Conservation (phyloP, 2,329 filamentous ascomycete species). For the Paradendryphiella salina region DNA sequence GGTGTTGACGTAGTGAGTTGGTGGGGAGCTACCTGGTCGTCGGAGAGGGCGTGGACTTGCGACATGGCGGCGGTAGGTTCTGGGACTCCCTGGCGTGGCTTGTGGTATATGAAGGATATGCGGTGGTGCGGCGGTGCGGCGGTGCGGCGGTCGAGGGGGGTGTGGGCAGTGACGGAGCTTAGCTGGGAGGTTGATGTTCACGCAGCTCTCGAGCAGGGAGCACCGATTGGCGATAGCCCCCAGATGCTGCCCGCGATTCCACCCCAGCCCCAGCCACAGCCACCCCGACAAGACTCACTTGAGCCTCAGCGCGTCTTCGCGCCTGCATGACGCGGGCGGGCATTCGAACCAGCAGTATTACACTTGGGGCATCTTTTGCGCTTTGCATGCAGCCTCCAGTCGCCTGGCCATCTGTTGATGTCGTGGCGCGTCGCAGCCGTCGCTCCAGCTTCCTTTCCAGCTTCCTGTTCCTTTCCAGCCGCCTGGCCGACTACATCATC, state of each 20-base stretch:
- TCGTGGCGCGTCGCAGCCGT: constrained; percentile 4
- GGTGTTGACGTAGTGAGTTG: constrained; percentile 35
- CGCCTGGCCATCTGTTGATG: too few relatives aligned
- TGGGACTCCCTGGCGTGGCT: neutral
- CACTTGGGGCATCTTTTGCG: neutral
- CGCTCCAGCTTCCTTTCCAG: constrained; percentile 2
- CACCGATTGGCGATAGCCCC: constrained; percentile 27
- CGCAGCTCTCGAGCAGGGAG: constrained; percentile 24
- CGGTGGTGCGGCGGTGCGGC: constrained; percentile 5
- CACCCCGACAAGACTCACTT: neutral
- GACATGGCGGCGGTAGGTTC: constrained; percentile 69
- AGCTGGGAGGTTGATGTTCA: constrained; percentile 26
- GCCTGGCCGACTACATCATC: constrained; percentile 34
- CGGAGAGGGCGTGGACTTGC: constrained; percentile 90
- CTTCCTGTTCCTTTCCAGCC: neutral
- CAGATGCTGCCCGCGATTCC: constrained; percentile 11
- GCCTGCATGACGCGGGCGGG: neutral
- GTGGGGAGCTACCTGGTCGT: constrained; percentile 75
- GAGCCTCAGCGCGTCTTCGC: neutral
- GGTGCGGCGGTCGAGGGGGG: constrained; percentile 7
- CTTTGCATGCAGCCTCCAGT: neutral
- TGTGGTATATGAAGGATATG: neutral
- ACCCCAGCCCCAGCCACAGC: neutral
- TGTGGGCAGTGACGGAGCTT: constrained; percentile 29
- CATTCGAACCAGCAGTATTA: neutral